Conservation (phyloP, 108 stramenopile genomes). For the Nannochloropsis granulata region DNA sequence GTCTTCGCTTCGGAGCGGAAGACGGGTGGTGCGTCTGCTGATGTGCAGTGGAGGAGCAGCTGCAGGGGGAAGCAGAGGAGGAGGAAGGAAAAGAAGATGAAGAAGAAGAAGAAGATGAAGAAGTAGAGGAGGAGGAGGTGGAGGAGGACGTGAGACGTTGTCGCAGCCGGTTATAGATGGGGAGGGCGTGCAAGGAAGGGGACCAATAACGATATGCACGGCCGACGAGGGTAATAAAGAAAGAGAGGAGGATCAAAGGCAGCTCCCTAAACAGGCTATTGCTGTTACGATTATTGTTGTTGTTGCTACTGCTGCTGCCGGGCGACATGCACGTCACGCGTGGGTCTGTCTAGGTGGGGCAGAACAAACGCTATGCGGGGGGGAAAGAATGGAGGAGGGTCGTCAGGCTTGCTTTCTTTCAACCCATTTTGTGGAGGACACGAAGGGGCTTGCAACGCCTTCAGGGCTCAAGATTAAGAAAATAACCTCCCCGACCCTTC, state of each 20-base stretch:
- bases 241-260: not conserved
- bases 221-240: not conserved
- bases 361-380: no score
- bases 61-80: not conserved
- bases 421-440: no score
- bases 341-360: no score
- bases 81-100: not conserved
- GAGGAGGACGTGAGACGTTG: not conserved
- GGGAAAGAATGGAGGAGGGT: no score
- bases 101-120: no score
- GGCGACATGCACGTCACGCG: no score
- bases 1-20: not conserved
- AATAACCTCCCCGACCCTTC: no score
- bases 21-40: not conserved
- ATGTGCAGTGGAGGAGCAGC: not conserved
- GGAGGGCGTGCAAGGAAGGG: not conserved
- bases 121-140: not conserved
- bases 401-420: no score
- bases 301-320: no score
- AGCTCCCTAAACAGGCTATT: not conserved
- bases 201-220: not conserved
- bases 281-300: no score
- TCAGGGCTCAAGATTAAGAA: no score
- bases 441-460: no score
- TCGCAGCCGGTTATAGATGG: not conserved